Percentiles rank a stretch among this genome's conserved stretches.
These are phyloP conservation scores for Cyberlindnera misumaiensis DNA, from an alignment of 805 yeast species.

Conservation along the genomic window DNA sequence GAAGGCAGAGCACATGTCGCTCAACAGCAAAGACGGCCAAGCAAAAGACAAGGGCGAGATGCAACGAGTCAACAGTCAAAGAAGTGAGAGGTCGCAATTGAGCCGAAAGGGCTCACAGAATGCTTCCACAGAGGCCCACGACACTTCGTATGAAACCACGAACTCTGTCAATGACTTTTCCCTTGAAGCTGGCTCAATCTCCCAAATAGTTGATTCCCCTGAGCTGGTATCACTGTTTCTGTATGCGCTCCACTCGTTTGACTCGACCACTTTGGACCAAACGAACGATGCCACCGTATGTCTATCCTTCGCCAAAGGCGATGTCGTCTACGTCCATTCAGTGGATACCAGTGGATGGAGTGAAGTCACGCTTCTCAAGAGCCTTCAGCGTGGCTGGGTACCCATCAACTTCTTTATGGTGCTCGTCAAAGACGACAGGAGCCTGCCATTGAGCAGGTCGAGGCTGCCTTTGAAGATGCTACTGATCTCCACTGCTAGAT, in stretches of 20 bases:
- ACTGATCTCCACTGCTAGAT: slow-evolving; percentile 58
- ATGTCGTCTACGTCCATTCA: slow-evolving; percentile 70
- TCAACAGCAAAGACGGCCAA: too few species aligned
- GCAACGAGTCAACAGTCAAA: too few species aligned
- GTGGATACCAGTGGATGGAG: slow-evolving; percentile 86
- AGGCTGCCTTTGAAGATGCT: slow-evolving; percentile 47
- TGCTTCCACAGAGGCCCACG: too few species aligned
- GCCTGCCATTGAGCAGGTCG: slow-evolving; percentile 42
- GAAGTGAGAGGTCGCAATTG: too few species aligned
- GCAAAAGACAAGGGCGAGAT: too few species aligned
- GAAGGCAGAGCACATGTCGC: too few species aligned
- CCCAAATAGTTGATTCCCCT: not conserved
- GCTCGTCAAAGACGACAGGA: slow-evolving; percentile 28
- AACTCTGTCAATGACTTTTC: too few species aligned
- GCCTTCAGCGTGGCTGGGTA: slow-evolving; percentile 72
- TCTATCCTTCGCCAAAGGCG: slow-evolving; percentile 61
- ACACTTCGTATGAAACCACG: too few species aligned
- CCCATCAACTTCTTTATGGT: slow-evolving; percentile 73
- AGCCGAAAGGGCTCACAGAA: too few species aligned
- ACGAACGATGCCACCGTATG: slow-evolving; percentile 67
- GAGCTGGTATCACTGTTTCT: slow-evolving; percentile 37
- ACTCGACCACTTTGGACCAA: slow-evolving; percentile 50
- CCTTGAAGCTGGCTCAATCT: not conserved
- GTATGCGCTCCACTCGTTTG: slow-evolving; percentile 52
- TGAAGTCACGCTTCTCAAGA: slow-evolving; percentile 64